A percentile compares a stretch with the other conserved stretches of the same genome.
Evolutionary conservation across 495 filamentous ascomycete species (phyloP).

Genomic region (Margaritispora aquatica): DNA sequence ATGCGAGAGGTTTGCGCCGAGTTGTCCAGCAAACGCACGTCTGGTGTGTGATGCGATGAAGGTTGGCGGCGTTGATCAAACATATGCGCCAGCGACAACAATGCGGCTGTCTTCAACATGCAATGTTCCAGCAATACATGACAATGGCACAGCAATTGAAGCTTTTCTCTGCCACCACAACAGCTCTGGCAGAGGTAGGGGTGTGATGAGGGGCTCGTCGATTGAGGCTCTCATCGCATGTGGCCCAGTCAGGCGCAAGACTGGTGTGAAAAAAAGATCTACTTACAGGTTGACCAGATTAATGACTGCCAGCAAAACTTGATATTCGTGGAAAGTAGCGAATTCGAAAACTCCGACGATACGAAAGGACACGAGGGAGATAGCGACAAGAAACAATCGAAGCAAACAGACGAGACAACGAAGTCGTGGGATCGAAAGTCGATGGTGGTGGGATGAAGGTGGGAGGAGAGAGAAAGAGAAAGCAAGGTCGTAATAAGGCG

Average conservation of each 20-base stretch:
- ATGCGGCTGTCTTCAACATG: constrained; percentile 11
- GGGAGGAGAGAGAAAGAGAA: constrained; percentile 5
- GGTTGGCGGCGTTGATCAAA: constrained; percentile 13
- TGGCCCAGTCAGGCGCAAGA: constrained; percentile 23
- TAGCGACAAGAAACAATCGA: constrained; percentile 27
- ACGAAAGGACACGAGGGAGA: constrained; percentile 26
- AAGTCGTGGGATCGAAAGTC: constrained; percentile 13
- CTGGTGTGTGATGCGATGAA: constrained; percentile 7
- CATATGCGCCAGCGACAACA: constrained; percentile 22
- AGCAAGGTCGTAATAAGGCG: neutral
- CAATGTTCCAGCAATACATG: constrained; percentile 12
- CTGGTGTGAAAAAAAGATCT: constrained; percentile 18
- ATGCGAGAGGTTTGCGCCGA: constrained; percentile 13
- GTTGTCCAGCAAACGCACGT: constrained; percentile 24
- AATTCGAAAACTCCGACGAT: constrained; percentile 24
- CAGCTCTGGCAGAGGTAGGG: constrained; percentile 6
- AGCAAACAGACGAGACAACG: constrained; percentile 19
- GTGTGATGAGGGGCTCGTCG: constrained; percentile 17
- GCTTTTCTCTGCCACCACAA: neutral
- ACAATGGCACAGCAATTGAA: constrained; percentile 4
- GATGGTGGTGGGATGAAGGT: constrained; percentile 20
- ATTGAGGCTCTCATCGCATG: constrained; percentile 22
- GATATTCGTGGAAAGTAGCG: constrained; percentile 20
- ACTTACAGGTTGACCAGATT: constrained; percentile 22
- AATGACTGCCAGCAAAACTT: constrained; percentile 20